Evolutionary conservation across 148 eudicot species (phyloP), one percentile per base, ranked within the genome.

Genomic region (Agrostemma githago): DNA sequence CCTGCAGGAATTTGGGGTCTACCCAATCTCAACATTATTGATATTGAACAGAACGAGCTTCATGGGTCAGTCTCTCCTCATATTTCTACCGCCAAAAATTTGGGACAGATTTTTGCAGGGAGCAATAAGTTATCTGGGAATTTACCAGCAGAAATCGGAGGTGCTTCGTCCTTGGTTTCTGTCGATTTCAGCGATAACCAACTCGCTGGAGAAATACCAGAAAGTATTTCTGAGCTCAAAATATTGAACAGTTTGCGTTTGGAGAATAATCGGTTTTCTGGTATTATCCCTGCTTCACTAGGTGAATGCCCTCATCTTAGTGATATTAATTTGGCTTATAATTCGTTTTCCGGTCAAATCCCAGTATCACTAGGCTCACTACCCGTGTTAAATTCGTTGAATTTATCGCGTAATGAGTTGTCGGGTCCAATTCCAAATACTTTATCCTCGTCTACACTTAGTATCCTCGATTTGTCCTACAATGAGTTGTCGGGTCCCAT

Each of bases 1-100:
- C 98, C 98, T 7, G 70, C 83, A 37, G 92, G 93, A 21, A 77
- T 95, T 37, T 95, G 97, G 98, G 98, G 90, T 0, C 70, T 95
- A 15, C 96, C 98, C 0, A 81, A 84, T 5, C 78, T 83, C 0
- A 74, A 86, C 3, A 75, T 95, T 0, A 81, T 95, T 44, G 98
- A 95, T 77, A 44, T 92, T 19, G 85, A 84, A 0, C 76, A 81
- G 21, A 95, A 95, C 71, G 62, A 75, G 44, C 74, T 95, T 1
- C 85, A 87, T 68, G 98, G 98, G 5, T 63, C 84, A 3, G 73
- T 95, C 20, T 70, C 90, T 0, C 20, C 85, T 3, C 85, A 90
- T 37, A 86, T 92, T 54, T 85, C 73, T 16, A 85, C 82, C 21
- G 97, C 98, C 0, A 82, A 83, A 70, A 72, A 83, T 17, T 66